Base-by-base conservation (phyloP, 176 grass and related monocot genomes). In the Carex parvula region DNA sequence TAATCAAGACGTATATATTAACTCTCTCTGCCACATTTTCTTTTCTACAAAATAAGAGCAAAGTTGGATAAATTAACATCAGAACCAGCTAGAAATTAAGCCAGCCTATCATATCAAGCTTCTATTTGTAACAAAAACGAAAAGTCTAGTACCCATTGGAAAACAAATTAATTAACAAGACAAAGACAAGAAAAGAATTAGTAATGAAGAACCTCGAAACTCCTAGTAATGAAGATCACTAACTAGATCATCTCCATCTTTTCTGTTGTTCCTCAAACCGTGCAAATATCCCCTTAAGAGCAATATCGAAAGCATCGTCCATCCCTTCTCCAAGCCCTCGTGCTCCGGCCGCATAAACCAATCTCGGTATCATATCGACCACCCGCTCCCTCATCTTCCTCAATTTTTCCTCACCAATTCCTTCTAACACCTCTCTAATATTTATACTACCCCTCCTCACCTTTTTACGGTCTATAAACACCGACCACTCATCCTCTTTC, bases 341-440 rank as follows among this genome's bases (percentile, higher is more conserved):
- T 2, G 82, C 1, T 20, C 85, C 63, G 29, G 92, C 85, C 0
- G 65, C 87, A 62, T 98, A 98, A 74, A 98, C 74, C 82, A 98
- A 84, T 69, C 89, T 88, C 58, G 95, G 94, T 81, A 97, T 89
- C 92, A 97, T 92, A 58, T 94, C 90, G 83, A 97, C 94, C 33
- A 97, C 90, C 55, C 73, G 81, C 86, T 94, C 87, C 82, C 62
- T 85, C 95, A 94, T 97, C 83, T 85, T 80, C 73, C 84, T 86
- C 56, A 88, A 90, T 24, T 33, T 87, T 56, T 68, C 73, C 89
- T 86, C 86, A 61, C 87, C 86, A 71, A 94, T 60, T 65, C 89
- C 89, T 72, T 94, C 85, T 35, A 98, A 85, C 0, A 91, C 74
- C 8, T 87, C 87, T 18, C 75, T 87, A 44, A 98, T 83, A 80